Conservation (phyloP, 2,329 filamentous ascomycete genomes). For the Colletotrichum caudatum region DNA sequence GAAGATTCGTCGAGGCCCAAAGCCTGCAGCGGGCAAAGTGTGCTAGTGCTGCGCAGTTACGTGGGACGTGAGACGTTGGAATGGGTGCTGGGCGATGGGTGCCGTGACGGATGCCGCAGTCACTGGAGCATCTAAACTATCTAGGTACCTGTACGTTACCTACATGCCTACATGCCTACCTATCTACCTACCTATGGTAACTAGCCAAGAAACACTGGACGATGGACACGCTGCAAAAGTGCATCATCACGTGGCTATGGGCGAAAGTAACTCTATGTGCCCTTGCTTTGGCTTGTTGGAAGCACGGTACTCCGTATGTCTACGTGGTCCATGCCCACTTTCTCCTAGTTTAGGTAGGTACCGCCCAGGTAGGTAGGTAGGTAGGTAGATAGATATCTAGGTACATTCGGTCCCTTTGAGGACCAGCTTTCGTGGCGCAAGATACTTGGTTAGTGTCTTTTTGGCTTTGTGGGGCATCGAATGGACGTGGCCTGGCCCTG, state of each 20-base stretch:
- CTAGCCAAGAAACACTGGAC: too few relatives aligned
- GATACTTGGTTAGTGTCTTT: neutral
- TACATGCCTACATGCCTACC: neutral
- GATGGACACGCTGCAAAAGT: conserved; percentile 6
- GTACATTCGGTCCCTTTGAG: neutral
- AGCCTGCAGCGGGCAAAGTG: conserved; percentile 25
- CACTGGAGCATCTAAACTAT: neutral
- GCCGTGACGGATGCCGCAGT: conserved; percentile 1
- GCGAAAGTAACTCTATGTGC: neutral
- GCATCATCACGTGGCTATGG: neutral
- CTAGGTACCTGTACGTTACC: neutral
- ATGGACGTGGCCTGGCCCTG: conserved; percentile 23
- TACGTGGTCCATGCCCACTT: neutral
- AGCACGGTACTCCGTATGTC: neutral
- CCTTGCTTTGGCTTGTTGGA: neutral
- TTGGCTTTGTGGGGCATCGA: conserved; percentile 36
- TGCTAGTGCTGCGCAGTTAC: conserved; percentile 39
- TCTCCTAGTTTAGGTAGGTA: neutral
- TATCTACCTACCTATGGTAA: too few relatives aligned
- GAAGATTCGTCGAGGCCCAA: conserved; percentile 34
- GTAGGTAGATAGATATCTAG: too few relatives aligned
- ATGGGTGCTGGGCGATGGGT: neutral
- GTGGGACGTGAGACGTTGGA: conserved; percentile 33
- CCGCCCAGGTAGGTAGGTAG: too few relatives aligned
- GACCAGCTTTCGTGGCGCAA: neutral